These are phyloP conservation scores for Fusarium ambrosium DNA, from an alignment of 2,329 filamentous ascomycete genomes.

Conservation along the genomic window DNA sequence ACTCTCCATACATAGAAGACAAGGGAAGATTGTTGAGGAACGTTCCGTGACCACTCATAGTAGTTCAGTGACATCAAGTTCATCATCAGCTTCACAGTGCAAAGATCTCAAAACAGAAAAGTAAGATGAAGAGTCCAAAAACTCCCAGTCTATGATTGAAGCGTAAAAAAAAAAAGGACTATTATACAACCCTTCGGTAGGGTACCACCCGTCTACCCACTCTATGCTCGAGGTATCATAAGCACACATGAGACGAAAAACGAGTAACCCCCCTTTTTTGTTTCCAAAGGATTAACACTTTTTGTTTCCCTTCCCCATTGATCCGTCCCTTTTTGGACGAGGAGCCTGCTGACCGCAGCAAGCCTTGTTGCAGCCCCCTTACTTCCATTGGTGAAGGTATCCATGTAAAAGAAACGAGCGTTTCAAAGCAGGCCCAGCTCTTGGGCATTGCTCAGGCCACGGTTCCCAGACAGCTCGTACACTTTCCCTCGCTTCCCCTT, in stretches of 20 bases:
- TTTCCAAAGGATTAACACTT: constrained; percentile 43
- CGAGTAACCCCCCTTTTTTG: constrained; percentile 28
- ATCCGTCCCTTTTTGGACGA: constrained; percentile 13
- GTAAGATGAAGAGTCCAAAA: constrained; percentile 34
- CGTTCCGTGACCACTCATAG: neutral
- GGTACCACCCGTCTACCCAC: constrained; percentile 45
- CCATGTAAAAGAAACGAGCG: constrained; percentile 23
- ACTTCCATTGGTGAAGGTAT: constrained; percentile 19
- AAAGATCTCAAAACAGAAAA: neutral
- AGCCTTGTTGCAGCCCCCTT: constrained; percentile 32
- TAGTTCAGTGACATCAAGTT: neutral
- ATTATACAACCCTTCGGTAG: constrained; percentile 46
- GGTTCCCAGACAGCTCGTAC: constrained; percentile 26
- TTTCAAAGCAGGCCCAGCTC: constrained; percentile 43
- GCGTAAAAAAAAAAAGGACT: constrained; percentile 47
- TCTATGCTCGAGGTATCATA: constrained; percentile 42
- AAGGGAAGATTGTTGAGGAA: neutral
- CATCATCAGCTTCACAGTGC: neutral
- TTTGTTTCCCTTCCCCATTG: constrained; percentile 18
- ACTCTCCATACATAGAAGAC: neutral
- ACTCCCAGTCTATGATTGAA: constrained; percentile 44
- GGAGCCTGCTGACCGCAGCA: constrained; percentile 30
- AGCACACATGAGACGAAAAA: constrained; percentile 45
- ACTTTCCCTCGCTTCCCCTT: constrained; percentile 20
- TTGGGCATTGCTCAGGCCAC: constrained; percentile 38